phyloP scores from a whole-genome alignment of 83 land plant genomes.

The Thuja plicata region DNA sequence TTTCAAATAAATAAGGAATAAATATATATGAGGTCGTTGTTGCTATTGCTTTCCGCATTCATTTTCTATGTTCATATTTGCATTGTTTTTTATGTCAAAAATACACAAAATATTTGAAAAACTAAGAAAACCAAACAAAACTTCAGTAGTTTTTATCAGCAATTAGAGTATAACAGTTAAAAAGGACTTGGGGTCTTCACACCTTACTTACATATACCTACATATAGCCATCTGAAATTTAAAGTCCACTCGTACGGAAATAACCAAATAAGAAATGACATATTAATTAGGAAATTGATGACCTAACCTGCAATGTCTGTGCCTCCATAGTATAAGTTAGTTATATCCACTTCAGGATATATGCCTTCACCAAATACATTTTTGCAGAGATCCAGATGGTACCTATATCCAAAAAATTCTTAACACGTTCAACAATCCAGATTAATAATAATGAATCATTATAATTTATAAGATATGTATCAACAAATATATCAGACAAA shows the following conservation, averaged over 20 bases:
- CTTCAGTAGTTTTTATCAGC: too few relatives aligned
- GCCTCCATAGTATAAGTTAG: conserved; percentile 95
- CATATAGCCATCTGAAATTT: not conserved
- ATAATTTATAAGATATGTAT: not conserved
- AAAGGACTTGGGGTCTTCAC: too few relatives aligned
- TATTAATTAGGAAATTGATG: not conserved
- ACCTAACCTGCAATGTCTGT: conserved; percentile 73
- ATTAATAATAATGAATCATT: not conserved
- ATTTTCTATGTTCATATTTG: too few relatives aligned
- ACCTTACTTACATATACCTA: too few relatives aligned
- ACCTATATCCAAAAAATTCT: conserved; percentile 44
- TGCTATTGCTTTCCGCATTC: too few relatives aligned
- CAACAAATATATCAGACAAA: not conserved
- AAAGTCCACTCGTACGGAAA: conserved; percentile 1
- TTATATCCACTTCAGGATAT: conserved; percentile 90
- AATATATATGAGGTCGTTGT: too few relatives aligned
- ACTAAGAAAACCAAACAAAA: too few relatives aligned
- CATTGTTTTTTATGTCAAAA: too few relatives aligned
- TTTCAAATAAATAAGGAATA: too few relatives aligned
- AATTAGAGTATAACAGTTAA: too few relatives aligned
- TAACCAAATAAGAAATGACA: not conserved
- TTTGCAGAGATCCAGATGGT: conserved; percentile 91
- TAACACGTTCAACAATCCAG: conserved; percentile 1
- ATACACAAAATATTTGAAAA: too few relatives aligned
- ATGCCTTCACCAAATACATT: conserved; percentile 91